A percentile compares a stretch with the other conserved stretches of the same genome.
Conservation (phyloP, 768 basidiomycete genomes). For the Botryobasidium botryosum region DNA sequence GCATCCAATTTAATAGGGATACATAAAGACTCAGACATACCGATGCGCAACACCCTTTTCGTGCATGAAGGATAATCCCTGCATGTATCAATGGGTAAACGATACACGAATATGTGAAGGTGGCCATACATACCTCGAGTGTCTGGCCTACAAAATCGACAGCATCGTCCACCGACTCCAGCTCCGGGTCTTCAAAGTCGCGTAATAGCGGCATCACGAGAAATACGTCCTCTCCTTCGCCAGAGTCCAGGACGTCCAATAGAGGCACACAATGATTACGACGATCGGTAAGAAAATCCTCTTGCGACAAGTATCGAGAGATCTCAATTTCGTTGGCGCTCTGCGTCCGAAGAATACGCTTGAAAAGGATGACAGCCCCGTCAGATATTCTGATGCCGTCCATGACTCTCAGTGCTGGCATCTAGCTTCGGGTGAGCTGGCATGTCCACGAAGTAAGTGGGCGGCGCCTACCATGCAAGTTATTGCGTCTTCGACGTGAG, state of each 20-base stretch:
- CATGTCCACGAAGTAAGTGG: neutral
- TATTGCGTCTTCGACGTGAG: neutral
- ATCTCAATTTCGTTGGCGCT: slow-evolving; percentile 3
- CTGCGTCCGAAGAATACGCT: neutral
- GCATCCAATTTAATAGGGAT: no score
- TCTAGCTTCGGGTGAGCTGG: neutral
- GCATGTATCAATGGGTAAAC: neutral
- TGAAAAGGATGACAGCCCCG: neutral
- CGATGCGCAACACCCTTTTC: slow-evolving; percentile 6
- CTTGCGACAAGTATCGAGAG: neutral
- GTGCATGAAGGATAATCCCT: slow-evolving; percentile 7
- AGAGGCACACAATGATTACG: slow-evolving; percentile 4
- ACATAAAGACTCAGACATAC: neutral
- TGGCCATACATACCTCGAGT: slow-evolving; percentile 4
- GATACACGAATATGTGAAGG: neutral
- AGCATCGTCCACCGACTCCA: no score
- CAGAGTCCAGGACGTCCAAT: slow-evolving; percentile 1
- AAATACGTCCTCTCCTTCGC: neutral
- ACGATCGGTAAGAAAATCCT: neutral
- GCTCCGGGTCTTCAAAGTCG: neutral
- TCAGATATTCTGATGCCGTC: slow-evolving; percentile 1
- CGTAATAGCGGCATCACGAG: slow-evolving; percentile 4
- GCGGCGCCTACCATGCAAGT: neutral
- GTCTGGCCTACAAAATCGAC: slow-evolving; percentile 5
- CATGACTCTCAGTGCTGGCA: neutral